These are phyloP conservation scores for Allodekkera sacchari DNA, from an alignment of 805 yeast species.

Conservation along the genomic window DNA sequence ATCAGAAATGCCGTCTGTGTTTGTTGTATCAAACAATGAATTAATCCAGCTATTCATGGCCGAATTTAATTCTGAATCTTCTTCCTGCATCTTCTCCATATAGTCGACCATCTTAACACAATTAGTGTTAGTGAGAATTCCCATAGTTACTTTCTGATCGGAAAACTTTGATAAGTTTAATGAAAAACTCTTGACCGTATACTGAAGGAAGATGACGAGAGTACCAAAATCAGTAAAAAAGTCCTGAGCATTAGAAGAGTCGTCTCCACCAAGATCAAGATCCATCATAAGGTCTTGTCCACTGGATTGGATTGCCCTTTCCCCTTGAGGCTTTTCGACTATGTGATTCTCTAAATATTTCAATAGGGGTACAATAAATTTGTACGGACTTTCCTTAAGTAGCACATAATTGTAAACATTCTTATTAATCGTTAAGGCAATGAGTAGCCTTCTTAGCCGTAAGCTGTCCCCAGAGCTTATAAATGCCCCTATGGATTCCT, in stretches of 20 bases:
- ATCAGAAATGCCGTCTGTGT: conserved; percentile 73
- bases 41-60: conserved; percentile 64
- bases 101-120: conserved; percentile 7
- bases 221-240: conserved; percentile 62
- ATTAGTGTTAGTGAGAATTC: conserved; percentile 9
- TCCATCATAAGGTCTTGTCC: conserved; percentile 18
- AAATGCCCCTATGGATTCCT: conserved; percentile 26
- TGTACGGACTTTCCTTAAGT: conserved; percentile 36
- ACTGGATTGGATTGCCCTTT: conserved; percentile 14
- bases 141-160: conserved; percentile 1
- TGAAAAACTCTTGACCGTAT: conserved; percentile 9
- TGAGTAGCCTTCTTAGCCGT: conserved; percentile 41
- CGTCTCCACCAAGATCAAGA: conserved; percentile 36
- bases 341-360: conserved; percentile 41
- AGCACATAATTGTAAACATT: conserved; percentile 34
- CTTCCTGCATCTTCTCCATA: conserved; percentile 12
- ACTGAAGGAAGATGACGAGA: conserved; percentile 37
- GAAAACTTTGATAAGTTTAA: conserved; percentile 7
- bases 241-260: conserved; percentile 55
- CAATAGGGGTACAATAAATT: conserved; percentile 35
- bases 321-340: conserved; percentile 15
- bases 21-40: conserved; percentile 55
- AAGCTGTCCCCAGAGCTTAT: conserved; percentile 32
- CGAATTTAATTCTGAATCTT: conserved; percentile 16
- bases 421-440: conserved; percentile 38